A percentile compares a stretch with the other conserved stretches of the same genome.
These are phyloP conservation scores for Microsporum audouinii DNA, from an alignment of 2,329 filamentous ascomycete species.

Conservation along the genomic window DNA sequence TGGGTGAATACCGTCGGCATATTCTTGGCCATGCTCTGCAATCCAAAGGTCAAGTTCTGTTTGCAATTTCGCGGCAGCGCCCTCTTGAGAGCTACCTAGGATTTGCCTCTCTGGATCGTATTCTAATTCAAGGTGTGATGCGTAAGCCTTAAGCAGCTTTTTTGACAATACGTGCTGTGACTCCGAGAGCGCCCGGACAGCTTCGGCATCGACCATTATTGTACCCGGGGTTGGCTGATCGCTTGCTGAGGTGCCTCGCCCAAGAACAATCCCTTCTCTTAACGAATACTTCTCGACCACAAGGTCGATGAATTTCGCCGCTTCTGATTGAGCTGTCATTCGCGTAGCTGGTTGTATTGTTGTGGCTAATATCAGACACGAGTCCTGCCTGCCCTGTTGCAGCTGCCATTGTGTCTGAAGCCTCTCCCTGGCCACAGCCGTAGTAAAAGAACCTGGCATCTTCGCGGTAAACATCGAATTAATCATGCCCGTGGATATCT, in stretches of 20 bases:
- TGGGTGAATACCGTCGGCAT: conserved; percentile 21
- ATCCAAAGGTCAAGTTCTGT: conserved; percentile 18
- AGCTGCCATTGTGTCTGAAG: conserved; percentile 22
- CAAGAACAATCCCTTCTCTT: not conserved
- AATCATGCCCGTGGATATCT: conserved; percentile 22
- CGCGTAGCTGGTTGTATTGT: conserved; percentile 17
- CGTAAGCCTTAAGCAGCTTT: not conserved
- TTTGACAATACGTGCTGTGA: not conserved
- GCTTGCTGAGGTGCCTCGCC: not conserved
- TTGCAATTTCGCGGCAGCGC: conserved; percentile 11
- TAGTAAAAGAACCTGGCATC: conserved; percentile 23
- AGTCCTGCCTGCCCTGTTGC: conserved; percentile 12
- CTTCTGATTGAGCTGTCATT: conserved; percentile 13
- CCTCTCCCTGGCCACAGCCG: conserved; percentile 15
- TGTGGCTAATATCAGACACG: conserved; percentile 18
- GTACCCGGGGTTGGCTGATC: not conserved
- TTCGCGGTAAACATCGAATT: conserved; percentile 21
- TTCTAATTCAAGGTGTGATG: not conserved
- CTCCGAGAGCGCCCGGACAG: not conserved
- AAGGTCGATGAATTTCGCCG: conserved; percentile 18
- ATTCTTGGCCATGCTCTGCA: conserved; percentile 24
- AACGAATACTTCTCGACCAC: conserved; percentile 8
- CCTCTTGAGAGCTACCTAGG: not conserved
- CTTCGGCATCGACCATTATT: not conserved
- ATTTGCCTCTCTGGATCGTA: not conserved